These are phyloP conservation scores for Fusarium ramigenum DNA, from an alignment of 2,329 filamentous ascomycete genomes.

Conservation along the genomic window DNA sequence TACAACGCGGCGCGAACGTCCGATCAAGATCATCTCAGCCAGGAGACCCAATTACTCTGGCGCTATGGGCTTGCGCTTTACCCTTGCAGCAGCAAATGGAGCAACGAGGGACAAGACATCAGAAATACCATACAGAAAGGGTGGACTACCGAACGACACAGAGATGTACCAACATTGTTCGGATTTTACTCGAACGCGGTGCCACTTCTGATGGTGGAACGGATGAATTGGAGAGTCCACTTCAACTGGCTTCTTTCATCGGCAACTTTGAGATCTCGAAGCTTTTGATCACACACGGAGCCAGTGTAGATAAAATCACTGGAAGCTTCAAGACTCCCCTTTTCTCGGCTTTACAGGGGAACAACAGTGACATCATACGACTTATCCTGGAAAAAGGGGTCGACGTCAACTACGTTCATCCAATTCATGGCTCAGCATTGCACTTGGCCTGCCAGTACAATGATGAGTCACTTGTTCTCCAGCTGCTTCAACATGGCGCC, in stretches of 20 bases:
- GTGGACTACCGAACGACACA: not conserved
- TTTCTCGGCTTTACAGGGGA: not conserved
- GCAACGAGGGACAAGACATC: not conserved
- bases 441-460: not conserved
- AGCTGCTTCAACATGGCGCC: not conserved
- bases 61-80: not conserved
- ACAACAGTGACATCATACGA: not conserved
- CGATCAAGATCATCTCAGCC: not conserved
- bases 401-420: not conserved
- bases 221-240: not conserved
- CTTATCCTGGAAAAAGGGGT: not conserved
- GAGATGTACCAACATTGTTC: not conserved
- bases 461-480: not conserved
- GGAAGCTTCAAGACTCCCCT: not conserved
- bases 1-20: not conserved
- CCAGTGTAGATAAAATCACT: not conserved
- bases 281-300: not conserved
- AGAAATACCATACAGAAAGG: not conserved
- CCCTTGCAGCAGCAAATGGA: not conserved
- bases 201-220: not conserved
- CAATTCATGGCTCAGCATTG: not conserved
- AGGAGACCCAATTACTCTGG: not conserved
- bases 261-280: not conserved
- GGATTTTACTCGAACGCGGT: not conserved
- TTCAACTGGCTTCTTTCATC: conserved; percentile 13